A percentile compares a stretch with the other conserved stretches of the same genome.
These are phyloP conservation scores for Suillus subluteus DNA, from an alignment of 768 basidiomycete species.

Conservation along the genomic window DNA sequence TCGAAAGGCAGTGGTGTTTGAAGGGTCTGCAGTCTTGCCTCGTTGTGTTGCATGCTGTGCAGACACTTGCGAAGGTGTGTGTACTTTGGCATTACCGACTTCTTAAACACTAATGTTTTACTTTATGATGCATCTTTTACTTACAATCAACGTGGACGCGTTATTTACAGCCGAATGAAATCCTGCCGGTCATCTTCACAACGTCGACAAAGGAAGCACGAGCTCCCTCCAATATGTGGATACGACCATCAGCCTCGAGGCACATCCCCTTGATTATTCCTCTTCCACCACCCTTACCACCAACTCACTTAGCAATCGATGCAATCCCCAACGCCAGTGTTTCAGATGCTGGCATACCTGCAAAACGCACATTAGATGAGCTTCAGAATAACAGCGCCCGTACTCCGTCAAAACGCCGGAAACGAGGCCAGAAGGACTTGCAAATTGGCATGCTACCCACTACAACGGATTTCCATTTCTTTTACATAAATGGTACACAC, in stretches of 20 bases:
- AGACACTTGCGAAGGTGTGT: background rate
- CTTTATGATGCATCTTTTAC: background rate
- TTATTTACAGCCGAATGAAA: background rate
- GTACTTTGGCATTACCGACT: background rate
- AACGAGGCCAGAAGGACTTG: background rate
- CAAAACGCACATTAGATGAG: background rate
- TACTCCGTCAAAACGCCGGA: background rate
- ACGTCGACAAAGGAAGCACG: background rate
- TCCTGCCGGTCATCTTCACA: background rate
- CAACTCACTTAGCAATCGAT: background rate
- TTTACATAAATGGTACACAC: background rate
- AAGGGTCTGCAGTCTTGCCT: slow-evolving; percentile 2
- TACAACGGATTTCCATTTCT: background rate
- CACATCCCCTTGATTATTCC: background rate
- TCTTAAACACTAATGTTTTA: background rate
- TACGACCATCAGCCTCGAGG: background rate
- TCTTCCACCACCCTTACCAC: background rate
- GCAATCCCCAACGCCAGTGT: no score
- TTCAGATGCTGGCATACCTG: background rate
- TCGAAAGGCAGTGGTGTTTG: slow-evolving; percentile 1
- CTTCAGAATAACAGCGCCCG: background rate
- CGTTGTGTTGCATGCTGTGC: background rate
- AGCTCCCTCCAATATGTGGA: background rate
- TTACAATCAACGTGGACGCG: background rate
- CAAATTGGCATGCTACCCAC: background rate